Base-by-base conservation (phyloP, 2,329 filamentous ascomycete genomes). In the Ceratocystis alfenasii region DNA sequence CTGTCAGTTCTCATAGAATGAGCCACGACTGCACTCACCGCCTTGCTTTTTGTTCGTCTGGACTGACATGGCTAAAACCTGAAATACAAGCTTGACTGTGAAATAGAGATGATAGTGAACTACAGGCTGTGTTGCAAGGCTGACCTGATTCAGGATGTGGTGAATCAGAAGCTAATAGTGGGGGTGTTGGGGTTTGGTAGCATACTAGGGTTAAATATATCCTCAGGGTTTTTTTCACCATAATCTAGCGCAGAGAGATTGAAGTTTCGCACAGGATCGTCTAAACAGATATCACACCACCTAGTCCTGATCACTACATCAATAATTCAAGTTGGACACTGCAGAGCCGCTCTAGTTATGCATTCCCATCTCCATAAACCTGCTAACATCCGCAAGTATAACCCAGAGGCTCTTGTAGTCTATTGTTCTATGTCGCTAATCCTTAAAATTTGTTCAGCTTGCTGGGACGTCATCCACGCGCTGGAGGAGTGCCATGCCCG, bases 401-500 rank as follows among this genome's bases (percentile, higher is more conserved):
- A 33, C 28, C n/a, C 41, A 12, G 17, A 57, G 30, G 15, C 33
- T 8, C 55, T 55, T 30, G 17, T 17, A n/a, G 36, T 41, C 36
- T 12, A 5, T 41, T 15, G 36, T 41, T 41, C 36, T 41, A 15
- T 41, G 12, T 41, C 63, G 53, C 53, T 65, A 25, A 67, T n/a
- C 10, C 20, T n/a, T 28, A 50, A 59, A 64, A 48, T 28, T 53
- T 53, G 17, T 59, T 25, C 72, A 99, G 94, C 88, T 73, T 99
- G 94, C 82, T 90, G 93, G 76, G 91, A 95, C 71, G 85, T 99
- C 75, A 96, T 97, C 85, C 87, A 81, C 63, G 88, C 89, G 61
- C 89, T 99, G 70, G 94, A 97, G 73, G 90, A 96, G 79, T 99
- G 94, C 78, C 94, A 99, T 74, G 88, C 89, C 41, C 83, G 83